phyloP scores from a whole-genome alignment of 2,329 filamentous ascomycete species.

The Nothopassalora personata region DNA sequence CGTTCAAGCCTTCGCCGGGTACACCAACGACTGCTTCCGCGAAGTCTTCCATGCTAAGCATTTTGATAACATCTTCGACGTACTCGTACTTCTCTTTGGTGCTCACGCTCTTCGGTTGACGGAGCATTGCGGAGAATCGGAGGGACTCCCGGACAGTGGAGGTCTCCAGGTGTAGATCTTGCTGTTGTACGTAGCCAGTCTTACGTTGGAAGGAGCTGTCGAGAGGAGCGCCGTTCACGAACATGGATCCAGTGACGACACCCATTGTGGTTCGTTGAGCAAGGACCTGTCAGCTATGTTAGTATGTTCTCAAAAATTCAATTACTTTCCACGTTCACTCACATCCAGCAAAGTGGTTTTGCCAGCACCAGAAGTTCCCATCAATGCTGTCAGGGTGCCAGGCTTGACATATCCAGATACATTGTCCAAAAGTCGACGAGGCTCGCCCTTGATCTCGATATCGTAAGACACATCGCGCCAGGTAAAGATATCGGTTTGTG shows the following conservation, averaged over 20 bases:
- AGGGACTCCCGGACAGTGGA: slow-evolving; percentile 53
- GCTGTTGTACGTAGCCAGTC: slow-evolving; percentile 63
- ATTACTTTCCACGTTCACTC: slow-evolving; percentile 2
- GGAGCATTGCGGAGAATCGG: slow-evolving; percentile 52
- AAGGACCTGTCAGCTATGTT: slow-evolving; percentile 35
- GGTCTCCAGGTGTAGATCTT: slow-evolving; percentile 56
- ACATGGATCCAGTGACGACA: slow-evolving; percentile 60
- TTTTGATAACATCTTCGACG: slow-evolving; percentile 60
- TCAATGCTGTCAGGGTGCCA: slow-evolving; percentile 32
- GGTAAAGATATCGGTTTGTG: slow-evolving; percentile 41
- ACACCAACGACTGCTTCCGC: slow-evolving; percentile 58
- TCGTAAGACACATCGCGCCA: slow-evolving; percentile 55
- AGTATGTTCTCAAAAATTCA: background rate
- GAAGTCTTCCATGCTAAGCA: slow-evolving; percentile 63
- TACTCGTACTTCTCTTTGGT: slow-evolving; percentile 56
- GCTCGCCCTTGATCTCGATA: slow-evolving; percentile 47
- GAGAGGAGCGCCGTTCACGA: slow-evolving; percentile 56
- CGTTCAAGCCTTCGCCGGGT: slow-evolving; percentile 56
- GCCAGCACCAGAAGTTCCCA: slow-evolving; percentile 43
- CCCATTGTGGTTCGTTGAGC: slow-evolving; percentile 56
- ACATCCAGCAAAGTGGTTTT: slow-evolving; percentile 56
- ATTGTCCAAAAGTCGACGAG: slow-evolving; percentile 49
- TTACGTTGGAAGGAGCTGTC: slow-evolving; percentile 58
- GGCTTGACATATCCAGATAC: slow-evolving; percentile 53
- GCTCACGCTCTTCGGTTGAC: slow-evolving; percentile 51